A percentile compares a stretch with the other conserved stretches of the same genome.
phyloP scores from a whole-genome alignment of 352 stramenopile species.

The Phytophthora ramorum region DNA sequence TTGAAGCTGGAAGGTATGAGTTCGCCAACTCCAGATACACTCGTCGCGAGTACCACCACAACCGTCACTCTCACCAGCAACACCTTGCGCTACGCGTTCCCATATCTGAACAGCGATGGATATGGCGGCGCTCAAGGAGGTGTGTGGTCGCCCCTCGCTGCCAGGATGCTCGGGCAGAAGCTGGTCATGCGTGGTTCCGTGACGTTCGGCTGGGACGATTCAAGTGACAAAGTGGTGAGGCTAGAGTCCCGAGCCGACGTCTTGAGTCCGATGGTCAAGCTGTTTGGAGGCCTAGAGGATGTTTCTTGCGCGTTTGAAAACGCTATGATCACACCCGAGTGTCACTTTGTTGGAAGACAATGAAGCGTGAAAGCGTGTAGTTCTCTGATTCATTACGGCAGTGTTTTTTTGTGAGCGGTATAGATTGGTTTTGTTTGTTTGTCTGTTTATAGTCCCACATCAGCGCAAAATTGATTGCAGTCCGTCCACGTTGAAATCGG shows the following conservation, averaged over 20 bases:
- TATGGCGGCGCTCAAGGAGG: slow-evolving; percentile 2
- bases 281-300: slow-evolving; percentile 6
- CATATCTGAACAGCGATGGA: not conserved
- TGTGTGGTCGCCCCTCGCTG: slow-evolving; percentile 2
- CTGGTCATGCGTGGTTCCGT: slow-evolving; percentile 9
- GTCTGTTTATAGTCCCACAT: too few species aligned
- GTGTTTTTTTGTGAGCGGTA: too few species aligned
- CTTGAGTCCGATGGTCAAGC: slow-evolving; percentile 5
- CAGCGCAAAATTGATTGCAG: too few species aligned
- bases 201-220: slow-evolving; percentile 2
- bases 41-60: not conserved
- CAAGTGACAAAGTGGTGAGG: slow-evolving; percentile 1
- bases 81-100: not conserved
- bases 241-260: not conserved
- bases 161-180: not conserved
- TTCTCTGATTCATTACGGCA: too few species aligned
- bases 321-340: not conserved
- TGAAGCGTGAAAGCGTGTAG: not conserved
- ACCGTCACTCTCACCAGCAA: slow-evolving; percentile 4
- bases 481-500: too few species aligned
- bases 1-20: slow-evolving; percentile 3
- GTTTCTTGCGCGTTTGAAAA: not conserved
- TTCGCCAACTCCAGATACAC: not conserved
- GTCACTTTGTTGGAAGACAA: not conserved
- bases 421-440: too few species aligned